Evolutionary conservation across 352 stramenopile species (phyloP).

Genomic region (Phytophthora cactorum): DNA sequence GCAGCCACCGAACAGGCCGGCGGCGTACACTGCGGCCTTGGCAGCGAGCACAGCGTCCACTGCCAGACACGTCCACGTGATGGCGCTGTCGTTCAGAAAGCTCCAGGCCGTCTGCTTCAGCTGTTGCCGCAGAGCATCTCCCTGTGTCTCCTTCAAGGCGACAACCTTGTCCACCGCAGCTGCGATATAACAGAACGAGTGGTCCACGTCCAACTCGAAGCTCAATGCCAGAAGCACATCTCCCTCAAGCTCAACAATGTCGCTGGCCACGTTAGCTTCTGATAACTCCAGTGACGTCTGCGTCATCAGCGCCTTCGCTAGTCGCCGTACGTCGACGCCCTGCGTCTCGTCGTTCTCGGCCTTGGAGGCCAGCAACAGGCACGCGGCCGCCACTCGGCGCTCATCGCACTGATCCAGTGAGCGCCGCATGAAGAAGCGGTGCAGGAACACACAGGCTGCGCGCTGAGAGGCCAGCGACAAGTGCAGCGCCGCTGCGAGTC

Average conservation of each 20-base stretch:
- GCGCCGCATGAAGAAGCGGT: slow-evolving; percentile 56
- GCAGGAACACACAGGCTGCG: slow-evolving; percentile 53
- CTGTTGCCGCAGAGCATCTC: slow-evolving; percentile 20
- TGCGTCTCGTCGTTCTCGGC: slow-evolving; percentile 49
- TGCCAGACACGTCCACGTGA: slow-evolving; percentile 54
- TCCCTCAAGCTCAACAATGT: slow-evolving; percentile 40
- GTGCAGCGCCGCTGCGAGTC: slow-evolving; percentile 31
- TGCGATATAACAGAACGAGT: slow-evolving; percentile 52
- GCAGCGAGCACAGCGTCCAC: slow-evolving; percentile 44
- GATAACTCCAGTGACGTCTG: slow-evolving; percentile 1
- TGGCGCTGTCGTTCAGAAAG: slow-evolving; percentile 62
- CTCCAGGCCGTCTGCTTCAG: slow-evolving; percentile 55
- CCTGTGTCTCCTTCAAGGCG: slow-evolving; percentile 20
- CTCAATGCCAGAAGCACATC: slow-evolving; percentile 51
- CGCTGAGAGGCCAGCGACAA: slow-evolving; percentile 46
- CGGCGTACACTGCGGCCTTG: slow-evolving; percentile 50
- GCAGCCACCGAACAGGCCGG: slow-evolving; percentile 41
- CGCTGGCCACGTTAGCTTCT: slow-evolving; percentile 7
- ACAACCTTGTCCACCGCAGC: slow-evolving; percentile 50
- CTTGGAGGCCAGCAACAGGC: slow-evolving; percentile 55
- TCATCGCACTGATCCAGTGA: slow-evolving; percentile 42
- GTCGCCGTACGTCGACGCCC: slow-evolving; percentile 31
- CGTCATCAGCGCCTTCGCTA: slow-evolving; percentile 28
- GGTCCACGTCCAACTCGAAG: slow-evolving; percentile 53
- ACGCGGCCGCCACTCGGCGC: slow-evolving; percentile 39